Evolutionary conservation across 2,329 filamentous ascomycete species (phyloP), one percentile per base, ranked within the genome.

Genomic region (Stagonosporopsis tanaceti): DNA sequence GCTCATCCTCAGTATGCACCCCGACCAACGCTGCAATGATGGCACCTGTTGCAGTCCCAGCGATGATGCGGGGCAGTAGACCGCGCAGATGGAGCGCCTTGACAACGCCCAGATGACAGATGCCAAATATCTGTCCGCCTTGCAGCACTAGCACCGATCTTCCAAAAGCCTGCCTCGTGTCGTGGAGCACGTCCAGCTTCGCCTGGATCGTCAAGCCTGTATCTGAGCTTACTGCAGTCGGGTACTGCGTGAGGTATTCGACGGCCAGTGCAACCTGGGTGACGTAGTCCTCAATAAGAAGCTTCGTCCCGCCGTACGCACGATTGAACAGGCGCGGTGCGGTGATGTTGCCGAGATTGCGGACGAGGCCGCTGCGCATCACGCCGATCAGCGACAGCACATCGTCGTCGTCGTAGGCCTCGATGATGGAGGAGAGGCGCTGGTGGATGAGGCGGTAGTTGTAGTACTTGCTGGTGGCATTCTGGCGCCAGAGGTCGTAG

Each of bases 311-410:
- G 1, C 90, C 89, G 72, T 95, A 95, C 12, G 92, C 90, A 56
- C 89, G 85, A 68, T 93, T 93, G 79, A 93, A 97, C 1, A 97
- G 81, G 61, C 88, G 88, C 2, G 91, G 87, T 1, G 89, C 86
- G 1, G 91, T 92, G 66, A 97, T 96, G 73, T 96, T 96, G 56
- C 92, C 93, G n/a, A 96, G 81, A 69, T 97, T 97, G 34, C 93
- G 87, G 28, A 96, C 81, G 34, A 87, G 77, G 11, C 85, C 92
- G 14, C 91, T 92, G 25, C 92, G 89, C 37, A 97, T 82, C 17
- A 96, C 83, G 70, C 93, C 93, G 58, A 93, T 87, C 7, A 97
- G 81, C 15, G 86, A 85, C 53, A 92, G 82, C 40, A 93, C 84
- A 74, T 96, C 89, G 62, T 87, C 86, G 41, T 87, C 84, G 66